phyloP scores from a whole-genome alignment of 768 basidiomycete species.

The Suillus plorans region DNA sequence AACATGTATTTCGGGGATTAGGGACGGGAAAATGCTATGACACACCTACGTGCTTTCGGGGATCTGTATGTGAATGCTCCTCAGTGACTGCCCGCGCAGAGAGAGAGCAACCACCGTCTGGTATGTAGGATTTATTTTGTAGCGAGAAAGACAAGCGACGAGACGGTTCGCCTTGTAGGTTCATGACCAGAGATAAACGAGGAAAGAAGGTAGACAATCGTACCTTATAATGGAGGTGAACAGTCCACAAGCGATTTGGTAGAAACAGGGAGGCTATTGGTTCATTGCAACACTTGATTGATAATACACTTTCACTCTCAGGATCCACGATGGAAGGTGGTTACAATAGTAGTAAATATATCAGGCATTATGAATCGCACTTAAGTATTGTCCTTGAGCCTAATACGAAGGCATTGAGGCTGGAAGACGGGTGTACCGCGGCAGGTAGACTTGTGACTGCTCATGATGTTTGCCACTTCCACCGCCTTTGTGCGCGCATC shows the following conservation, averaged over 20 bases:
- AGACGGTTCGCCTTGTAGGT: background rate
- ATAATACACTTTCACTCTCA: background rate
- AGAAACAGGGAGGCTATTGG: background rate
- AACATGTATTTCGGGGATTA: too few species aligned
- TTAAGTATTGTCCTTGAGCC: background rate
- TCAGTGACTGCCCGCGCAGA: too few species aligned
- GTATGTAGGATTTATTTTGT: too few species aligned
- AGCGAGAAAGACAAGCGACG: too few species aligned
- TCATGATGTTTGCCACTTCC: conserved; percentile 30
- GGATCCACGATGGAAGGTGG: background rate
- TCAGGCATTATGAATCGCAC: background rate
- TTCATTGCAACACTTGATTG: background rate
- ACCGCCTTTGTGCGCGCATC: conserved; percentile 27
- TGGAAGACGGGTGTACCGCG: background rate
- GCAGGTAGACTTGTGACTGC: conserved; percentile 9
- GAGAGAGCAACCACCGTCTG: too few species aligned
- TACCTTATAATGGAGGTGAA: background rate
- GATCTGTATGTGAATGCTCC: too few species aligned
- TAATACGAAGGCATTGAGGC: background rate
- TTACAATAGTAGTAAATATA: background rate
- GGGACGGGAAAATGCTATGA: too few species aligned
- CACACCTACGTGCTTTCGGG: too few species aligned
- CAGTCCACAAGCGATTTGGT: background rate
- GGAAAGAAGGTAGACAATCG: background rate
- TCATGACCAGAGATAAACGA: background rate